phyloP scores from a whole-genome alignment of 306 rosid species.

The Prunus mongolica region DNA sequence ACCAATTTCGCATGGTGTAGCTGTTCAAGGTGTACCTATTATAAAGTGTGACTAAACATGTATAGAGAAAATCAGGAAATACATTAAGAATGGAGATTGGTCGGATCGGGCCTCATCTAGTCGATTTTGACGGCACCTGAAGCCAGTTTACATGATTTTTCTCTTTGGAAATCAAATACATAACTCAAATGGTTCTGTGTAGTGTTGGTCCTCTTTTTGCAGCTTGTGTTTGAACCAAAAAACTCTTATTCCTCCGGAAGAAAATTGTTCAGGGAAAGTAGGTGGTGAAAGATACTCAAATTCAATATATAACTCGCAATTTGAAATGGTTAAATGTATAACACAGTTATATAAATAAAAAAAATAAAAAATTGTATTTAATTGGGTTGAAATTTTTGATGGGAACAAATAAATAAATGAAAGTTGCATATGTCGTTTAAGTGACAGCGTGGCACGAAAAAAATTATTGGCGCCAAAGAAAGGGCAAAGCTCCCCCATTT shows the following conservation, averaged over 20 bases:
- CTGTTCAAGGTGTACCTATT: not conserved
- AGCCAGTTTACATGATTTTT: too few species aligned
- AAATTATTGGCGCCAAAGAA: constrained; percentile 36
- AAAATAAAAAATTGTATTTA: not conserved
- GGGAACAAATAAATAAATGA: not conserved
- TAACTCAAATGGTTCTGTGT: too few species aligned
- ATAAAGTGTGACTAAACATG: not conserved
- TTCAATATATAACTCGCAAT: too few species aligned
- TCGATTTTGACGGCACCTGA: too few species aligned
- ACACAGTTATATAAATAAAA: too few species aligned
- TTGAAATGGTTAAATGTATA: too few species aligned
- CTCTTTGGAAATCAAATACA: too few species aligned
- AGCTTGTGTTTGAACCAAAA: not conserved
- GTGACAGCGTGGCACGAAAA: not conserved
- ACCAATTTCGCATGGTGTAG: not conserved
- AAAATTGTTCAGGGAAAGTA: too few species aligned
- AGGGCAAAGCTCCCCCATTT: not conserved
- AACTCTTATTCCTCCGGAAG: too few species aligned
- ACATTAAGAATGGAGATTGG: too few species aligned
- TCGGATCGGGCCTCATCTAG: too few species aligned
- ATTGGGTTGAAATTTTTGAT: not conserved
- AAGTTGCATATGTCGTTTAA: not conserved
- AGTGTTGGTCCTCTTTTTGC: not conserved
- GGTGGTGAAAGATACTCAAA: too few species aligned
- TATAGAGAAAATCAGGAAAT: not conserved